A percentile compares a stretch with the other conserved stretches of the same genome.
Evolutionary conservation across 2,329 filamentous ascomycete species (phyloP).

Genomic region (Aureobasidium sp.): DNA sequence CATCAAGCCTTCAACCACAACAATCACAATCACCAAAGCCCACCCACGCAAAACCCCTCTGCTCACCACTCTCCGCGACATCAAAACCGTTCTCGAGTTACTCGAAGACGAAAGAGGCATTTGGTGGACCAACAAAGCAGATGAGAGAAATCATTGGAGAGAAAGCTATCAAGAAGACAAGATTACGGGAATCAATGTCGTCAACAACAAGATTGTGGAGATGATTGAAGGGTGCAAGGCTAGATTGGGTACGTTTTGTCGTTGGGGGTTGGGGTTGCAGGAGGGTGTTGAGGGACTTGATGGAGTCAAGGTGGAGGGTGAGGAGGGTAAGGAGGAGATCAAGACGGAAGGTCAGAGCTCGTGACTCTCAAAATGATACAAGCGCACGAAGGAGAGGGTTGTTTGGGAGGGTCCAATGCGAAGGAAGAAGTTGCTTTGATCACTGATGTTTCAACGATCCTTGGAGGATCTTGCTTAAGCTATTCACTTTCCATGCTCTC

Average conservation of each 20-base stretch:
- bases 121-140: background rate
- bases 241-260: background rate
- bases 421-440: too few species aligned
- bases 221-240: background rate
- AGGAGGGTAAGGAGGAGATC: background rate
- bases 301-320: background rate
- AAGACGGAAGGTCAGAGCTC: background rate
- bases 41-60: background rate
- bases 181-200: background rate
- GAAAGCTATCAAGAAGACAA: background rate
- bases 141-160: background rate
- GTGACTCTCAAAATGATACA: background rate
- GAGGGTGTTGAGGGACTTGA: constrained; percentile 5
- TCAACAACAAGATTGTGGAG: background rate
- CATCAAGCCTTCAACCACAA: background rate
- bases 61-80: background rate
- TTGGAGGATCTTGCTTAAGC: too few species aligned
- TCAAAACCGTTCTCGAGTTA: background rate
- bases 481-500: too few species aligned
- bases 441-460: too few species aligned
- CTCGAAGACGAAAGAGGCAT: background rate
- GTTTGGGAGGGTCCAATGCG: too few species aligned
- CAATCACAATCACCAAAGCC: background rate
- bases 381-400: too few species aligned
- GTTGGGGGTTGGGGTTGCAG: background rate